Percentiles rank a stretch among this genome's conserved stretches.
Conservation (phyloP, 176 grass and related monocot species). For the Secale cereale region DNA sequence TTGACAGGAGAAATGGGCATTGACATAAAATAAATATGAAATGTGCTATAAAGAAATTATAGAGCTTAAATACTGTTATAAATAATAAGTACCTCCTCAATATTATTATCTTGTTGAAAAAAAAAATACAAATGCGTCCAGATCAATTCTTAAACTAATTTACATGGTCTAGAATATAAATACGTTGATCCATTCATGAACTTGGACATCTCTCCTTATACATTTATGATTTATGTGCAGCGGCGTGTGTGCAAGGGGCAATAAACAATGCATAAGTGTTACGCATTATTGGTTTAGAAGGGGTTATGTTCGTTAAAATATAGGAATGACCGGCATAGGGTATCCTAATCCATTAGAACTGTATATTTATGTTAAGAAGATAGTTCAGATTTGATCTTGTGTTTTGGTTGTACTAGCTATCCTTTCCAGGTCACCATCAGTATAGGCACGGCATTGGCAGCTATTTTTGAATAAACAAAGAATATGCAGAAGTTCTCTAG, state of each 20-base stretch:
- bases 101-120: conserved; percentile 8
- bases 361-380: background rate
- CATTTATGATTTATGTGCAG: background rate
- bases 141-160: conserved; percentile 6
- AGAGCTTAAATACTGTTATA: background rate
- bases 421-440: background rate
- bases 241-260: background rate
- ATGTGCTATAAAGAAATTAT: background rate
- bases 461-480: background rate
- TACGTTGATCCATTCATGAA: conserved; percentile 3
- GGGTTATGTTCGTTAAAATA: background rate
- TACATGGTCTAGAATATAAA: conserved; percentile 1
- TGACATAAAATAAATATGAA: background rate
- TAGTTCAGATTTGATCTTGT: background rate
- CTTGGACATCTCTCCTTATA: background rate
- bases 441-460: background rate
- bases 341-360: background rate
- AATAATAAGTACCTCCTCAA: background rate
- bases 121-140: background rate
- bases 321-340: no score
- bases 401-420: background rate
- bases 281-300: background rate
- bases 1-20: conserved; percentile 30
- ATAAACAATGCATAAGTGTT: background rate
- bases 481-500: background rate